These are phyloP conservation scores for Coniferiporia weirii DNA, from an alignment of 1,284 basidiomycete genomes.

Conservation along the genomic window DNA sequence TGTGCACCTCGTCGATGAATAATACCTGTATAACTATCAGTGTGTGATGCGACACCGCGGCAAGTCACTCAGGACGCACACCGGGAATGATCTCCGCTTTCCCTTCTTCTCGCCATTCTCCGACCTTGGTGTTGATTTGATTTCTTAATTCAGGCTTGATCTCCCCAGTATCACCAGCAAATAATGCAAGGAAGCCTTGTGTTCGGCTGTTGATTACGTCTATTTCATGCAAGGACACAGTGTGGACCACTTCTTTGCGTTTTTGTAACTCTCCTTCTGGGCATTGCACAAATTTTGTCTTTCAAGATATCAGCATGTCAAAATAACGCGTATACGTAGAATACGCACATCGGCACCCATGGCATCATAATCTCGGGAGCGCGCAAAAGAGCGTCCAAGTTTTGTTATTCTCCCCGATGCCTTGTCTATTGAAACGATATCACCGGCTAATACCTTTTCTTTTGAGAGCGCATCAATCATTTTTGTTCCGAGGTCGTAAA, in stretches of 20 bases:
- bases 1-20: conserved; percentile 96
- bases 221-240: conserved; percentile 96
- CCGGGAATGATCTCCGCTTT: conserved; percentile 98
- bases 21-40: conserved; percentile 53
- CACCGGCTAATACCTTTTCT: conserved; percentile 95
- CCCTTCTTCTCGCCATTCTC: conserved; percentile 97
- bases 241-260: conserved; percentile 94
- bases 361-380: conserved; percentile 96
- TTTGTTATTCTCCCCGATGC: conserved; percentile 96
- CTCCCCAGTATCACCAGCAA: conserved; percentile 93
- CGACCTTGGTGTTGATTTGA: conserved; percentile 96
- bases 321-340: background rate
- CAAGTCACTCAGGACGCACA: conserved; percentile 44
- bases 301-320: conserved; percentile 2
- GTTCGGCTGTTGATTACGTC: conserved; percentile 99
- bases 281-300: conserved; percentile 98
- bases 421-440: conserved; percentile 96
- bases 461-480: conserved; percentile 98
- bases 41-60: conserved; percentile 5
- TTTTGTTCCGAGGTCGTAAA: conserved; percentile 97
- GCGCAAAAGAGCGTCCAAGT: conserved; percentile 91
- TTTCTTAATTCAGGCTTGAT: conserved; percentile 97
- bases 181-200: conserved; percentile 81
- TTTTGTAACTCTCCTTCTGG: conserved; percentile 98
- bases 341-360: conserved; percentile 92